Evolutionary conservation across 2,329 filamentous ascomycete species (phyloP).

Genomic region (Pseudogymnoascus sp.): DNA sequence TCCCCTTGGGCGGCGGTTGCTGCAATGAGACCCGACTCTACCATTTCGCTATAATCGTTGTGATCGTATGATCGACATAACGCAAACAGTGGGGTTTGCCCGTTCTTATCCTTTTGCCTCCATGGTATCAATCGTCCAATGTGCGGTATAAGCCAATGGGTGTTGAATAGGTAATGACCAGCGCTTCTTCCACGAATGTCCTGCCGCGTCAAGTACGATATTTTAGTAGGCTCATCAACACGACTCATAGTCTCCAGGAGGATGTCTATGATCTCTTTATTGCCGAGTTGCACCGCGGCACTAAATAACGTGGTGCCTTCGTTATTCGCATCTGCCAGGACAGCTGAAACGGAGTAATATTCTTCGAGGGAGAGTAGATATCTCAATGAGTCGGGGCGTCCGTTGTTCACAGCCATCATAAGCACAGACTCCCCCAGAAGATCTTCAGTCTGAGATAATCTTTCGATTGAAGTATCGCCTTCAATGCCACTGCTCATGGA

Average conservation of each 20-base stretch:
- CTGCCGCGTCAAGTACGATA: slow-evolving; percentile 64
- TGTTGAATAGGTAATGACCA: slow-evolving; percentile 94
- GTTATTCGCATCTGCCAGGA: slow-evolving; percentile 80
- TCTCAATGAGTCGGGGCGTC: slow-evolving; percentile 61
- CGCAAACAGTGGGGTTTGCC: slow-evolving; percentile 94
- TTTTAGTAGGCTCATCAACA: slow-evolving; percentile 47
- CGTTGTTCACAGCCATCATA: slow-evolving; percentile 77
- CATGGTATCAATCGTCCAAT: slow-evolving; percentile 78
- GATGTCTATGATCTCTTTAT: slow-evolving; percentile 65
- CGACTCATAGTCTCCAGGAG: slow-evolving; percentile 65
- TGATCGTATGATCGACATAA: slow-evolving; percentile 95
- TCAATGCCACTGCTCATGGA: slow-evolving; percentile 69
- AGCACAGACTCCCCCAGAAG: slow-evolving; percentile 72
- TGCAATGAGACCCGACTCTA: slow-evolving; percentile 68
- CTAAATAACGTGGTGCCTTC: slow-evolving; percentile 85
- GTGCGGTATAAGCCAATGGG: slow-evolving; percentile 68
- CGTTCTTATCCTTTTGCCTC: slow-evolving; percentile 88
- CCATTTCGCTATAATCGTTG: slow-evolving; percentile 77
- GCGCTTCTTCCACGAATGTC: slow-evolving; percentile 82
- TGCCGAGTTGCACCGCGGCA: slow-evolving; percentile 79
- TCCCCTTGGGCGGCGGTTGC: slow-evolving; percentile 72
- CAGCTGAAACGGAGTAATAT: slow-evolving; percentile 62
- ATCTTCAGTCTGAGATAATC: slow-evolving; percentile 64
- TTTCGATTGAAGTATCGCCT: slow-evolving; percentile 78
- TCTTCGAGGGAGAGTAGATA: slow-evolving; percentile 74